Evolutionary conservation across 1,284 basidiomycete species (phyloP), one percentile per base, ranked within the genome.

Genomic region (Austropuccinia psidii): DNA sequence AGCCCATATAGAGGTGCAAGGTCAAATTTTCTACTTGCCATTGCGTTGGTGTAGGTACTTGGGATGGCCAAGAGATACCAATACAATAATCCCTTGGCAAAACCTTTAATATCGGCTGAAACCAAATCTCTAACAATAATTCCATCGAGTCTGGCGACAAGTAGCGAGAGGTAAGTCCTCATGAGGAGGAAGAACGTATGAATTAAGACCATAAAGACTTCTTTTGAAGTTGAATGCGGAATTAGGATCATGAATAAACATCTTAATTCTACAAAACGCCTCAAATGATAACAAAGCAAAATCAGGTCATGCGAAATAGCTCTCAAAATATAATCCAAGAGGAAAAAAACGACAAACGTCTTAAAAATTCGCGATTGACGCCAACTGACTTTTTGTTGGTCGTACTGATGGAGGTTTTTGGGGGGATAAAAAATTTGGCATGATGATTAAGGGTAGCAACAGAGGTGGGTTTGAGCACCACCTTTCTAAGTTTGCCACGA

Each of bases 61-160:
- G 95, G 94, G 31, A 98, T 84, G 0, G 93, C 91, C 7, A 98
- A 85, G 6, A 87, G 82, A 79, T 95, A 96, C 94, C 94, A 98
- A 74, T 92, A 84, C 0, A 85, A 89, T 0, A 98, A 82, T 0
- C 93, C 93, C 64, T 85, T 86, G 17, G 92, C 76, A 81, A 98
- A 97, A 0, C 92, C 93, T 68, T 85, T 85, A 0, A 87, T 90
- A 79, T 97, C 88, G 0, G 91, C 93, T 66, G 75, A 13, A 64
- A 90, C 93, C 72, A 97, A 84, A 81, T 95, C 90, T 72, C 91
- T 83, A 8, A 96, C 94, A 77, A 98, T 91, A 47, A 87, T 83
- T 11, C 95, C 94, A 79, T 98, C 94, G 11, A 98, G 84, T 57
- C 87, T 85, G 0, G 94, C 95, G 0, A 97, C 94, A 4, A 88